Base-by-base conservation (phyloP, 1,284 basidiomycete species). In the Wolfiporia cocos region DNA sequence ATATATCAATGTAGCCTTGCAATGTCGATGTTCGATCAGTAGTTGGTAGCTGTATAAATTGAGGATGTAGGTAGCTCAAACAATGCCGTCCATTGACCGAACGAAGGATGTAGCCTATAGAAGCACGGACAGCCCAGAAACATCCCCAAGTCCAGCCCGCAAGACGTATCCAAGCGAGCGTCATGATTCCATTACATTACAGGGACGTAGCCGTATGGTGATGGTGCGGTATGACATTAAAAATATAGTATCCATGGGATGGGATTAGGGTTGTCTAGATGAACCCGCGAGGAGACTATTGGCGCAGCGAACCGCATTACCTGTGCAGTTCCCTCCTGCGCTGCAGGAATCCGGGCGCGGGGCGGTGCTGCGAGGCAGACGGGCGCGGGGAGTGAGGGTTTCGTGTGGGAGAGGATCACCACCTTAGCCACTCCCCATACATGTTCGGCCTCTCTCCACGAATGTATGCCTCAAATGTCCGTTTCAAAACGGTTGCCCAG, bases 401-500 rank as follows among this genome's bases (percentile, higher is more conserved):
- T 9, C 23, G 20, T 18, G 22, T 12, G 18, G 18, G 39, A 24
- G 24, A 34, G 50, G 9, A 28, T 68, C 59, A 86, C 82, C 82
- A 86, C 49, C 69, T 64, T 45, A 87, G 63, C 76, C 84, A 91
- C 64, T 93, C 90, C 41, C 90, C 91, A 55, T 93, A 95, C 85
- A 92, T 87, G 62, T 92, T 94, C 12, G 92, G 90, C 49, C 74
- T 67, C 66, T 95, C 92, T 15, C 85, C 88, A 34, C 92, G 77
- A 43, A 95, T 58, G 63, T 88, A 95, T 22, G 80, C 75, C 66
- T 96, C 92, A 56, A 94, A 95, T 34, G 89, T 92, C 55, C 92
- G 73, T 68, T 96, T 96, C 48, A 95, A 62, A 24, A 94, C 89
- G 5, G 91, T 86, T 19, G 86, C 75, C 92, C 92, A 96, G 56